Percentiles rank a stretch among this genome's conserved stretches.
Conservation (phyloP, 495 filamentous ascomycete genomes). For the Aspergillus olivimuriae region DNA sequence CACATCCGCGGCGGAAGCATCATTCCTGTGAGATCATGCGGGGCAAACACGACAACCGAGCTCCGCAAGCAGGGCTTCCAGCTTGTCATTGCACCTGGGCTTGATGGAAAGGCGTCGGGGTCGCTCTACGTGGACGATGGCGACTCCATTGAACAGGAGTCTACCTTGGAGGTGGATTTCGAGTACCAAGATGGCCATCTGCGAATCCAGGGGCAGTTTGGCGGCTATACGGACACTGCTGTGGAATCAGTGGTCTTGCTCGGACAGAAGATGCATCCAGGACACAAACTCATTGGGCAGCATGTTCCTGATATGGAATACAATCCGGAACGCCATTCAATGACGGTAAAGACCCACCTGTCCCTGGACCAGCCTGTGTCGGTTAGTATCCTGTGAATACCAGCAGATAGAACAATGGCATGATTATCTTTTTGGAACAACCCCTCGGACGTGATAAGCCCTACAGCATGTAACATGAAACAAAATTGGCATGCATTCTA, state of each 20-base stretch:
- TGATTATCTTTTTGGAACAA: too few relatives aligned
- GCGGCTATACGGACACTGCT: conserved; percentile 37
- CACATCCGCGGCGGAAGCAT: conserved; percentile 67
- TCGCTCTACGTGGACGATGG: conserved; percentile 58
- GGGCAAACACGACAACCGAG: conserved; percentile 65
- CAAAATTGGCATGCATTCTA: too few relatives aligned
- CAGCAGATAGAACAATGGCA: too few relatives aligned
- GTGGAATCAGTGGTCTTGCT: conserved; percentile 54
- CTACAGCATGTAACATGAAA: not conserved
- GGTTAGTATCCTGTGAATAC: too few relatives aligned
- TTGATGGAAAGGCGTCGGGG: conserved; percentile 41
- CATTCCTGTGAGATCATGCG: conserved; percentile 54
- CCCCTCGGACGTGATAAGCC: too few relatives aligned
- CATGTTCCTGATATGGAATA: too few relatives aligned
- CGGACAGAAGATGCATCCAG: too few relatives aligned
- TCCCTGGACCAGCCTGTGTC: too few relatives aligned
- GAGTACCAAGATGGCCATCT: conserved; percentile 45
- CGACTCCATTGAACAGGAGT: conserved; percentile 45
- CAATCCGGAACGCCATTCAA: too few relatives aligned
- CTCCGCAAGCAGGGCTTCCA: conserved; percentile 62
- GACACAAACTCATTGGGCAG: too few relatives aligned
- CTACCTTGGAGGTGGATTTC: conserved; percentile 47
- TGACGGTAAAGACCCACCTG: too few relatives aligned
- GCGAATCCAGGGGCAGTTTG: conserved; percentile 45
- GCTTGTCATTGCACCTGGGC: conserved; percentile 58